A percentile compares a stretch with the other conserved stretches of the same genome.
phyloP scores from a whole-genome alignment of 345 rosid species.

The Psidium friedrichsthalianum region DNA sequence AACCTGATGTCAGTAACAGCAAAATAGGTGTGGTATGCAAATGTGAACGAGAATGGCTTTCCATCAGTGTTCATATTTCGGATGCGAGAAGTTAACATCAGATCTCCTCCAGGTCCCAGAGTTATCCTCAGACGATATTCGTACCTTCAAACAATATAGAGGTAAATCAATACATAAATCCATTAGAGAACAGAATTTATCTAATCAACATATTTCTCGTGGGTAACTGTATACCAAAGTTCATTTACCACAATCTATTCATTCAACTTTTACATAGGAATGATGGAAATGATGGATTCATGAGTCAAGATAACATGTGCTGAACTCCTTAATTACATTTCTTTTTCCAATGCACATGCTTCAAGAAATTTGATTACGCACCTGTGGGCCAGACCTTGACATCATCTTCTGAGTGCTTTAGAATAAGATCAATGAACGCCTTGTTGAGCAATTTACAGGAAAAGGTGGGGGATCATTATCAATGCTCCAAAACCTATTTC shows the following conservation, averaged over 20 bases:
- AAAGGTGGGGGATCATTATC: conserved; percentile 68
- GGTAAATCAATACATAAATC: neutral
- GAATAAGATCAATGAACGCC: conserved; percentile 63
- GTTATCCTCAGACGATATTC: conserved; percentile 49
- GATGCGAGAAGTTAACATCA: conserved; percentile 50
- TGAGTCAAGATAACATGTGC: neutral
- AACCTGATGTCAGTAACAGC: conserved; percentile 52
- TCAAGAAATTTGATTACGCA: conserved; percentile 5
- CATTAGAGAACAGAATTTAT: neutral
- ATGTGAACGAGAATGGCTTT: conserved; percentile 48
- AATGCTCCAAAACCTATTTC: conserved; percentile 62
- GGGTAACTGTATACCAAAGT: neutral
- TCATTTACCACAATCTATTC: neutral
- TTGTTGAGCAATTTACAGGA: conserved; percentile 15
- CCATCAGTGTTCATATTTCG: conserved; percentile 49
- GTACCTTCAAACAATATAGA: conserved; percentile 15
- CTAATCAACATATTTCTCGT: neutral
- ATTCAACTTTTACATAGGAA: neutral
- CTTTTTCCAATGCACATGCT: neutral
- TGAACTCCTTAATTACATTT: neutral
- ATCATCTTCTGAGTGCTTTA: conserved; percentile 53
- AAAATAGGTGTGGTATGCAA: conserved; percentile 52
- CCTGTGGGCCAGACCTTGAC: conserved; percentile 87
- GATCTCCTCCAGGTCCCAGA: conserved; percentile 46
- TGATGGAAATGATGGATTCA: neutral